Evolutionary conservation across 495 filamentous ascomycete genomes (phyloP), one percentile per base, ranked within the genome.

Genomic region (Lindgomyces ingoldianus): DNA sequence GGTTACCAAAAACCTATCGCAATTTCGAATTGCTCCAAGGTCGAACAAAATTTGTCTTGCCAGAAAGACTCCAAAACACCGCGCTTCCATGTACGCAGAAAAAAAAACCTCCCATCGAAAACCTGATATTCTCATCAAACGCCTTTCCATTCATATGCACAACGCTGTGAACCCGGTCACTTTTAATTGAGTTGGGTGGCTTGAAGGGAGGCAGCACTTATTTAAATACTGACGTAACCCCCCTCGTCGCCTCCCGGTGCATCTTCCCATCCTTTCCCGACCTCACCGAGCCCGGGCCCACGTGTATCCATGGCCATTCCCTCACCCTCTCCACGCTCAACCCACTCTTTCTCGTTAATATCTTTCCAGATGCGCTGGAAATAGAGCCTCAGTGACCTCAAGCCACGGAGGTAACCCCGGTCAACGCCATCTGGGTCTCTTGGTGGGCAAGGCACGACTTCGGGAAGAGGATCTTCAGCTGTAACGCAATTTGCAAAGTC

Each of bases 401-500:
- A 76, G 0, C 94, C 94, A 42, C 92, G 86, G 49, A 98, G 80
- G 70, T 98, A 98, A 10, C 94, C 94, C 21, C 85, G 81, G 70
- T 98, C 94, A 30, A 96, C 85, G 62, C 90, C 89, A 48, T 86
- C 76, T 2, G 89, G 90, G 74, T 92, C 81, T 55, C 86, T 80
- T 24, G 95, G 94, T 18, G 95, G 95, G 63, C 93, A 96, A 27
- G 85, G 80, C 27, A 84, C 83, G 56, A 82, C 78, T 6, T 85
- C 78, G 22, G 85, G 75, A 18, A 85, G 62, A 29, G 80, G 75
- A 70, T 96, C 91, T 54, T 93, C 91, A 3, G 90, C 89, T 10
- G 91, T 96, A 8, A 98, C 88, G 66, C 93, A 97, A 72, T 98
- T 98, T 25, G 94, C 94, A 79, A 98, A 98, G 74, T 98, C 94